A percentile compares a stretch with the other conserved stretches of the same genome.
phyloP scores from a whole-genome alignment of 2,329 filamentous ascomycete species.

The Claviceps cyperi region DNA sequence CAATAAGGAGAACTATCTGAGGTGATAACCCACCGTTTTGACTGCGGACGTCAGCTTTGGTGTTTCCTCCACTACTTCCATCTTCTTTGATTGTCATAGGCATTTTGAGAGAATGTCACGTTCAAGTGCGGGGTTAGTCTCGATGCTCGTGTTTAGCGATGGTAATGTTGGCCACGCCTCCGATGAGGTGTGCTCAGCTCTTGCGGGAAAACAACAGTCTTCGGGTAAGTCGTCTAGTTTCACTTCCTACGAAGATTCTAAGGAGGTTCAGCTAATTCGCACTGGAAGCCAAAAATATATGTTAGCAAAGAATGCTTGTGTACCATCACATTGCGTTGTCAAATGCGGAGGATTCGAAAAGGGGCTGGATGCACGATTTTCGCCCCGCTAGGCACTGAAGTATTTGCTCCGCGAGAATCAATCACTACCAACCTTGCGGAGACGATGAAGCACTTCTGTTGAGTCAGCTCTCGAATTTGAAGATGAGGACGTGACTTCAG shows the following conservation, averaged over 20 bases:
- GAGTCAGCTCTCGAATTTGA: conserved; percentile 5
- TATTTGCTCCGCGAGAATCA: neutral
- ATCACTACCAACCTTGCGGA: conserved; percentile 10
- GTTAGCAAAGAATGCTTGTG: neutral
- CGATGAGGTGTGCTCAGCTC: conserved; percentile 1
- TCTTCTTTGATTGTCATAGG: conserved; percentile 26
- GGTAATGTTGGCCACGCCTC: neutral
- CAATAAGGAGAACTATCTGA: neutral
- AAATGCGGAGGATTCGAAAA: neutral
- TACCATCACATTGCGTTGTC: neutral
- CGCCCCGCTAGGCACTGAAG: neutral
- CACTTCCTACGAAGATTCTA: neutral
- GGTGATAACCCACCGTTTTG: conserved; percentile 22
- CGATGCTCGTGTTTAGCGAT: conserved; percentile 3
- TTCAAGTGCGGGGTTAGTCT: conserved; percentile 11
- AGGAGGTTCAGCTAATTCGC: neutral
- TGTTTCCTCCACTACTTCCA: conserved; percentile 16
- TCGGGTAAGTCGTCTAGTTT: conserved; percentile 4
- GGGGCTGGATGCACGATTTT: neutral
- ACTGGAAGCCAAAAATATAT: neutral
- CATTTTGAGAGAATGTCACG: conserved; percentile 17
- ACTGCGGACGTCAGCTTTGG: conserved; percentile 16
- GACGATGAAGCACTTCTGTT: conserved; percentile 7
- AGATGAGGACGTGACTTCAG: neutral
- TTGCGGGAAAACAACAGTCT: conserved; percentile 4